Base-by-base conservation (phyloP, 371 early-diverging fungal genomes). In the Actinomortierella ambigua region DNA sequence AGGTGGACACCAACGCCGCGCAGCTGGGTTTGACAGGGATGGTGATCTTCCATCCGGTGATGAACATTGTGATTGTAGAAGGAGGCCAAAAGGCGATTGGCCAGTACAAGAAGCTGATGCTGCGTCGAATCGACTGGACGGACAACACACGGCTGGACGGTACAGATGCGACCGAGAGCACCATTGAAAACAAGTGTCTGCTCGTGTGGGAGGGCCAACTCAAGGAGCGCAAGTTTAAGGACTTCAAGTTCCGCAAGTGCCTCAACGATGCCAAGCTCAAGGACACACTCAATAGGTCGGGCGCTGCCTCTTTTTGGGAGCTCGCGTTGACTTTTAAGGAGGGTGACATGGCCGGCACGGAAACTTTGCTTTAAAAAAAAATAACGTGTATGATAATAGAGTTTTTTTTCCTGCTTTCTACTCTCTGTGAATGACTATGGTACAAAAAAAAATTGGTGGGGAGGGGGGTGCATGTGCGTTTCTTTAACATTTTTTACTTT, bases 191-290 rank as follows among this genome's bases (percentile, higher is more conserved):
- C 77, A 82, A 83, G 53, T 98, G 98, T 73, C 77, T 81, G 24
- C 61, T 97, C 46, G 90, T 97, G 0, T 98, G 98, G 98, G 94
- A 96, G 68, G 98, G 98, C 17, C 85, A 91, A 55, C 84, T 94
- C 28, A 84, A 88, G 52, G 79, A 82, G 15, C 85, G 92, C 39
- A 75, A 83, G 50, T 98, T 97, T 76, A 82, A 85, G 50, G 82
- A 82, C 26, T 97, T 98, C 66, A 71, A 85, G 18, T 86, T 92
- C 76, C 79, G 85, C 61, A 77, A 80, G 11, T 90, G 92, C 62
- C 86, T 90, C 13, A 89, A 90, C 17, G 98, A 97, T 15, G 67
- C 66, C 11, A 59, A 66, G 34, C 55, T 73, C 27, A 73, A 73
- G 55, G 67, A 73, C 53, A 63, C 60, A 0, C 53, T 73, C 15